Base-by-base conservation (phyloP, 1,139 yeast genomes). In the Pichia sp. region DNA sequence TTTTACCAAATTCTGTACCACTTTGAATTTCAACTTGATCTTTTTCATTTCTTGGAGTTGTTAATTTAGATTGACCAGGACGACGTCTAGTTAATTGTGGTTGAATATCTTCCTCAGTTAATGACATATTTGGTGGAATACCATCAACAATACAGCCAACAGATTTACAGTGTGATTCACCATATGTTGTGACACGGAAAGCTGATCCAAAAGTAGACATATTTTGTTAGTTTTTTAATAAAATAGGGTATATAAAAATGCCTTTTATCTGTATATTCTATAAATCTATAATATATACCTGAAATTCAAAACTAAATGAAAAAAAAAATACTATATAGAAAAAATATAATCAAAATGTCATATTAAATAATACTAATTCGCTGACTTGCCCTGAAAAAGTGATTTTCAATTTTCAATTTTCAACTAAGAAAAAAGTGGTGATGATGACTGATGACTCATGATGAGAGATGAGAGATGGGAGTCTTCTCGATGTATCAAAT, bases 91-190 rank as follows among this genome's bases (percentile, higher is more conserved):
- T 83, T 55, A 92, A 71, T 70, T 92, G 98, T 20, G 97, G 95
- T 70, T 92, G 98, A 56, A 92, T 78, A 61, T 92, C 98, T 10
- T 69, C 80, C 65, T 87, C 97, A 22, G 85, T 75, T 47, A 92
- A 75, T 12, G 79, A 74, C 75, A 92, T 73, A 29, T 96, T 96
- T 30, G 98, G 97, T 39, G 98, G 98, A 41, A 90, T 94, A 44
- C 98, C 98, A 59, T 92, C 98, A 39, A 92, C 97, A 51, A 92
- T 92, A 69, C 98, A 92, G 29, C 98, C 98, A 37, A 92, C 98
- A n/a, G 96, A 87, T 61, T 80, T 84, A 70, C 98, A 92, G 71
- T 92, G 98, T 23, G 97, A 89, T 65, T 92, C 98, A 53, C 98
- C 98, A 71, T 87, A 92, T 28, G 97, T 92, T 53, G 97, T 89